phyloP scores from a whole-genome alignment of 352 stramenopile species.

The Peronospora belbahrii region DNA sequence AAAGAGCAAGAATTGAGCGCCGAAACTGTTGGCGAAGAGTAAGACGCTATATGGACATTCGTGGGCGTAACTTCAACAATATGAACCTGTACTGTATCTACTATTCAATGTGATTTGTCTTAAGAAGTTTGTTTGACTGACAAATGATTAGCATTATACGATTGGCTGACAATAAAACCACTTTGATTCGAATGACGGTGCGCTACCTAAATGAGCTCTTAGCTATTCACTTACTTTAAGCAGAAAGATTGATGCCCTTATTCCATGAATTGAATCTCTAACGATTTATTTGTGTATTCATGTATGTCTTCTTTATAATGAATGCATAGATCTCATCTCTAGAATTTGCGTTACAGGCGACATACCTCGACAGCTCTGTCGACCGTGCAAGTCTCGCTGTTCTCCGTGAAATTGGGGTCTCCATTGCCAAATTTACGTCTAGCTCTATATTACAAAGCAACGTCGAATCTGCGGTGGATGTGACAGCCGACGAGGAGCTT shows the following conservation, averaged over 20 bases:
- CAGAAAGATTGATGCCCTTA: conserved; percentile 1
- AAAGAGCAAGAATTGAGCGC: conserved; percentile 21
- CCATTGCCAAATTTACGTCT: conserved; percentile 3
- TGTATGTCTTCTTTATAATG: neutral
- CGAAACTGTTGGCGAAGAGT: conserved; percentile 8
- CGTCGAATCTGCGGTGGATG: conserved; percentile 6
- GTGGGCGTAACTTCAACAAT: conserved; percentile 18
- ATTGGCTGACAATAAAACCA: neutral
- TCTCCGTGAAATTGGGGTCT: conserved; percentile 47
- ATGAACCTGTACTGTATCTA: conserved; percentile 30
- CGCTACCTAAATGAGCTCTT: conserved; percentile 3
- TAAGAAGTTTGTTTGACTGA: conserved; percentile 12
- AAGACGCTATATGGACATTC: conserved; percentile 12
- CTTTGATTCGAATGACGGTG: no score
- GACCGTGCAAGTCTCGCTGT: conserved; percentile 55
- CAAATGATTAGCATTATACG: neutral
- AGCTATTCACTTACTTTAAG: neutral
- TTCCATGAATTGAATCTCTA: neutral
- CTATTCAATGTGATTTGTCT: neutral
- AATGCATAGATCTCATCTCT: conserved; percentile 12
- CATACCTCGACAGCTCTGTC: conserved; percentile 52
- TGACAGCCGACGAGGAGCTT: conserved; percentile 19
- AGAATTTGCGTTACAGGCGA: conserved; percentile 39
- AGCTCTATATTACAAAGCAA: neutral
- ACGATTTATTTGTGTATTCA: conserved; percentile 1